These are phyloP conservation scores for Meripilus lineatus DNA, from an alignment of 1,284 basidiomycete species.

Conservation along the genomic window DNA sequence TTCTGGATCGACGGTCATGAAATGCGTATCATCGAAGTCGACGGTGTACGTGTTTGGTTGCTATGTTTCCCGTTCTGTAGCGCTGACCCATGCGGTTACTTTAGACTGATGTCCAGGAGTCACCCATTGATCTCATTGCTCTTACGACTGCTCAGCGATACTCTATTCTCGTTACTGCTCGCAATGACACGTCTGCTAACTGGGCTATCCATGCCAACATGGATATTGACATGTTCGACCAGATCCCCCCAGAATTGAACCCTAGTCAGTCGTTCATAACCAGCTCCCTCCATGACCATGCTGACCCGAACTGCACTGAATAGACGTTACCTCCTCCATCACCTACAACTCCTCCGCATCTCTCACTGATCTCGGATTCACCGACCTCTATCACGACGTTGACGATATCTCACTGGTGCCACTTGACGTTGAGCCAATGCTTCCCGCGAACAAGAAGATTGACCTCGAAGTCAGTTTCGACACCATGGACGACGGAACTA, in stretches of 20 bases:
- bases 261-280: slow-evolving; percentile 51
- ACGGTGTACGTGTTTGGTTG: slow-evolving; percentile 56
- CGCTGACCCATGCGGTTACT: background rate
- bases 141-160: slow-evolving; percentile 91
- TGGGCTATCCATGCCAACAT: slow-evolving; percentile 91
- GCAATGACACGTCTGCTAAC: slow-evolving; percentile 80
- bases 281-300: background rate
- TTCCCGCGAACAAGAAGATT: slow-evolving; percentile 45
- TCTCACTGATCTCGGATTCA: slow-evolving; percentile 43
- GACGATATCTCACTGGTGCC: slow-evolving; percentile 65
- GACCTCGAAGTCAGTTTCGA: slow-evolving; percentile 58
- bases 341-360: slow-evolving; percentile 53
- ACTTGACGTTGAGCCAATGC: slow-evolving; percentile 36
- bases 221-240: slow-evolving; percentile 85
- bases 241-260: slow-evolving; percentile 63
- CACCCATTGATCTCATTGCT: slow-evolving; percentile 63
- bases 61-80: background rate
- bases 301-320: too few species aligned
- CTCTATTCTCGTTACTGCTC: slow-evolving; percentile 85
- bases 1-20: slow-evolving; percentile 92
- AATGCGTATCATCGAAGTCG: slow-evolving; percentile 86
- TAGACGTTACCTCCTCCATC: slow-evolving; percentile 76
- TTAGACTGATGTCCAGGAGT: slow-evolving; percentile 74
- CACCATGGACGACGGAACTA: slow-evolving; percentile 76
- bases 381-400: slow-evolving; percentile 51